Conservation (phyloP, 2,329 filamentous ascomycete species). For the Seiridium unicorne region DNA sequence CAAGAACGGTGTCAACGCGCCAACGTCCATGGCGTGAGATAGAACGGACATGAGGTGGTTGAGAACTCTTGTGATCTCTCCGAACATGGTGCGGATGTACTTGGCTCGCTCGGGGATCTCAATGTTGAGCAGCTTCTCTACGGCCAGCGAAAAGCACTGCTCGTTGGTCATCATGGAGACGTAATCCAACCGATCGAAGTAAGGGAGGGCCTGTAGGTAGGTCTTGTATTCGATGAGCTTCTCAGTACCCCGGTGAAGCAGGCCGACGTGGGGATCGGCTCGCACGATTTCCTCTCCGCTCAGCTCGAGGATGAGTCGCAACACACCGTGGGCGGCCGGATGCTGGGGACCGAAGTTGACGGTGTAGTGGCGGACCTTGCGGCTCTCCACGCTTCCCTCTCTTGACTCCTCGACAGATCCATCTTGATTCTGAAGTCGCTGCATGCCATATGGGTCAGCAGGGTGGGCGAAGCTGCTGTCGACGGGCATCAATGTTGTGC, state of each 20-base stretch:
- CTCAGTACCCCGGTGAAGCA: constrained; percentile 95
- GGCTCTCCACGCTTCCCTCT: constrained; percentile 50
- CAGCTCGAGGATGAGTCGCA: constrained; percentile 95
- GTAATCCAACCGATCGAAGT: constrained; percentile 98
- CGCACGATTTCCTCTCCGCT: constrained; percentile 97
- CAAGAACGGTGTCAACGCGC: constrained; percentile 94
- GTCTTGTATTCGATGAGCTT: constrained; percentile 99
- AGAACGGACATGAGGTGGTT: constrained; percentile 99
- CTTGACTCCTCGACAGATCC: constrained; percentile 43
- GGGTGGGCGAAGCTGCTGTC: constrained; percentile 61
- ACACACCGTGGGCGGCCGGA: constrained; percentile 95
- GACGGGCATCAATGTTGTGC: constrained; percentile 63
- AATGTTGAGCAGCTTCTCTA: constrained; percentile 96
- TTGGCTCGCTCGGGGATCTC: constrained; percentile 95
- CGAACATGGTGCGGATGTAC: constrained; percentile 95
- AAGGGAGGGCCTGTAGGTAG: constrained; percentile 95
- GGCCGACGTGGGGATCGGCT: constrained; percentile 92
- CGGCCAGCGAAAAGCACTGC: constrained; percentile 92
- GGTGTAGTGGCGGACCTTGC: constrained; percentile 97
- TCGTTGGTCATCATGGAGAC: constrained; percentile 99
- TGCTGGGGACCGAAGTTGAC: constrained; percentile 99
- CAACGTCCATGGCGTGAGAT: constrained; percentile 98
- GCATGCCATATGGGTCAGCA: constrained; percentile 45
- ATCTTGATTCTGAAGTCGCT: constrained; percentile 39
- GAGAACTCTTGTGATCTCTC: constrained; percentile 86